phyloP scores from a whole-genome alignment of 225 moss, liverwort and hornwort species.

The Physcomitrellopsis africana region DNA sequence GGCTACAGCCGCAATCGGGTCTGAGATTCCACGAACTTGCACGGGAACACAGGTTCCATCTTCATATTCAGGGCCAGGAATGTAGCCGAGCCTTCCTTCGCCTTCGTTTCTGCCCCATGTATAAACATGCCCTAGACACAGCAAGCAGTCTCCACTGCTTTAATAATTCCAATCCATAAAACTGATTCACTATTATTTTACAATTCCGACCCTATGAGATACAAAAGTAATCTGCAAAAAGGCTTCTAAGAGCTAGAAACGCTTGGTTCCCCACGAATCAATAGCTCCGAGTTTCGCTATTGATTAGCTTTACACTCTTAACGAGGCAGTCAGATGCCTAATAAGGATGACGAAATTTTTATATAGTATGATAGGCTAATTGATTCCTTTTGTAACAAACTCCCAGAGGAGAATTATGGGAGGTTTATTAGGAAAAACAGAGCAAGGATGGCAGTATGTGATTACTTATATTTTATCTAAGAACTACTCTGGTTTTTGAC shows the following conservation, averaged over 20 bases:
- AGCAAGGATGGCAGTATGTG: too few relatives aligned
- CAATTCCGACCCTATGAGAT: conserved; percentile 1
- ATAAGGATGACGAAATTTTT: neutral
- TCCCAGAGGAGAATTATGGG: neutral
- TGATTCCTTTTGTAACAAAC: neutral
- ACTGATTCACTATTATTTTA: neutral
- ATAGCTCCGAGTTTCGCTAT: neutral
- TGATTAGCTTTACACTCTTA: neutral
- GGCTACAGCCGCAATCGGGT: conserved; percentile 65
- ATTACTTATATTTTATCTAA: too few relatives aligned
- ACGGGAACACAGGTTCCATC: conserved; percentile 73
- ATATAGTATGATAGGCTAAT: neutral
- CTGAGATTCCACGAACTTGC: conserved; percentile 58
- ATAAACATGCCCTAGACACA: conserved; percentile 68
- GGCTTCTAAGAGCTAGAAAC: conserved; percentile 2
- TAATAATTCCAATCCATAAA: neutral
- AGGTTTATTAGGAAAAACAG: too few relatives aligned
- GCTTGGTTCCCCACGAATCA: neutral
- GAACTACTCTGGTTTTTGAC: too few relatives aligned
- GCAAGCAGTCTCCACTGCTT: neutral
- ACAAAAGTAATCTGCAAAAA: neutral
- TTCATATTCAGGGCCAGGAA: conserved; percentile 59
- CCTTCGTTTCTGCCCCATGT: conserved; percentile 98
- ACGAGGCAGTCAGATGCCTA: neutral
- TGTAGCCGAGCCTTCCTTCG: conserved; percentile 89